phyloP scores from a whole-genome alignment of 345 rosid genomes.

The Anastatica hierochuntica region DNA sequence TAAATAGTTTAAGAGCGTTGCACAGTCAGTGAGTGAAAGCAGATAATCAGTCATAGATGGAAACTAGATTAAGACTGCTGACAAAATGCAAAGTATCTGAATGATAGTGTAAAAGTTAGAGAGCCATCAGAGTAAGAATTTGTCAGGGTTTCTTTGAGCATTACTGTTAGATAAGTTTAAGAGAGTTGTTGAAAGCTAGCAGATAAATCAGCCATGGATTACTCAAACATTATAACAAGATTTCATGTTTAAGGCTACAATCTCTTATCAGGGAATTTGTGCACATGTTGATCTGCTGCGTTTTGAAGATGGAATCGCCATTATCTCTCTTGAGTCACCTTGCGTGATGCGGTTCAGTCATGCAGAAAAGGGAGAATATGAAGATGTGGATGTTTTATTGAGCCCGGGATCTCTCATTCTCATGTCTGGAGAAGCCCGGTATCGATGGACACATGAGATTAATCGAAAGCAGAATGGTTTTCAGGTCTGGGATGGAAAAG shows the following conservation, averaged over 20 bases:
- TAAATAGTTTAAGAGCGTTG: too few relatives aligned
- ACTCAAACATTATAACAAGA: neutral
- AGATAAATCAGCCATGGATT: neutral
- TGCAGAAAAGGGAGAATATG: constrained; percentile 19
- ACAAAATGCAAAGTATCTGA: too few relatives aligned
- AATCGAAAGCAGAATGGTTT: constrained; percentile 64
- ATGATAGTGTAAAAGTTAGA: too few relatives aligned
- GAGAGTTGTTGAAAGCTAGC: neutral
- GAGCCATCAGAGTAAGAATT: too few relatives aligned
- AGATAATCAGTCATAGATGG: too few relatives aligned
- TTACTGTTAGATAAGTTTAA: too few relatives aligned
- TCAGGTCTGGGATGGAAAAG: constrained; percentile 70
- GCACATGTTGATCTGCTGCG: constrained; percentile 87
- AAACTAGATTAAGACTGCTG: too few relatives aligned
- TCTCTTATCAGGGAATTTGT: constrained; percentile 61
- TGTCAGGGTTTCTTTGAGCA: too few relatives aligned
- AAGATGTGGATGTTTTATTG: constrained; percentile 37
- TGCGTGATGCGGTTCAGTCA: constrained; percentile 75
- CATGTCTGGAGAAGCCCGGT: constrained; percentile 80
- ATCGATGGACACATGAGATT: constrained; percentile 83
- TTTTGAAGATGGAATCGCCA: constrained; percentile 83
- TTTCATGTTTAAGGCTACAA: neutral
- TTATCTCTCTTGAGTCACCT: constrained; percentile 71
- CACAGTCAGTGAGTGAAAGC: too few relatives aligned
- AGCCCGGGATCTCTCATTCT: constrained; percentile 71